Base-by-base conservation (phyloP, 1,284 basidiomycete genomes). In the Marasmius tenuissimus region DNA sequence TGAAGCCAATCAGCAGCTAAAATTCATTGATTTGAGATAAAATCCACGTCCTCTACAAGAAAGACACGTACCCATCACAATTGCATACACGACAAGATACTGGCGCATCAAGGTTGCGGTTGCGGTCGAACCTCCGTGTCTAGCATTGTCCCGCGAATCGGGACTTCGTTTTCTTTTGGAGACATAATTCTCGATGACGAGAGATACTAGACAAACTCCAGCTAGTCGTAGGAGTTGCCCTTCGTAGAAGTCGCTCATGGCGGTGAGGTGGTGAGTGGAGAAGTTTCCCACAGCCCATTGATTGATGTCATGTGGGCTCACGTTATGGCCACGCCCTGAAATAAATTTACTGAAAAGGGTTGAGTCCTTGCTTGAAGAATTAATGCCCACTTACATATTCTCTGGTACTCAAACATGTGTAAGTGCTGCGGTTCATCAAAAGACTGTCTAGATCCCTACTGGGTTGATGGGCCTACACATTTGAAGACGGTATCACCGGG, bases 1-100 rank as follows among this genome's bases (percentile, higher is more conserved):
- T 91, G 88, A n/a, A 91, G 76, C 89, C 89, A 91, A 70, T 91
- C 89, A 61, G 89, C 86, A 60, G 84, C 89, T 90, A 65, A 49
- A 63, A 12, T 58, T 52, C 56, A 35, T 55, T 63, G 18, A 64
- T 47, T 35, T 27, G 40, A 42, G 42, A 57, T 37, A 45, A 61
- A 45, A 59, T 33, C 14, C 49, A 38, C 38, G 55, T 59, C 57
- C 27, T 53, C 8, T 22, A 53, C 38, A 27, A 49, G 8, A 38
- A 64, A 11, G 18, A 40, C 8, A 73, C 84, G 60, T 66, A 85
- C 88, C 85, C 89, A 91, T 91, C 34, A 89, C 88, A 34, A 90
- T 81, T 1, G 81, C 87, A 71, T 89, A 91, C 8, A 90, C 88
- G 3, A 83, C 66, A 27, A 91, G 73, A 69, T 91, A 91, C 67